Evolutionary conservation across 2,329 filamentous ascomycete genomes (phyloP), one percentile per base, ranked within the genome.

Genomic region (Trichoderma simmonsii): DNA sequence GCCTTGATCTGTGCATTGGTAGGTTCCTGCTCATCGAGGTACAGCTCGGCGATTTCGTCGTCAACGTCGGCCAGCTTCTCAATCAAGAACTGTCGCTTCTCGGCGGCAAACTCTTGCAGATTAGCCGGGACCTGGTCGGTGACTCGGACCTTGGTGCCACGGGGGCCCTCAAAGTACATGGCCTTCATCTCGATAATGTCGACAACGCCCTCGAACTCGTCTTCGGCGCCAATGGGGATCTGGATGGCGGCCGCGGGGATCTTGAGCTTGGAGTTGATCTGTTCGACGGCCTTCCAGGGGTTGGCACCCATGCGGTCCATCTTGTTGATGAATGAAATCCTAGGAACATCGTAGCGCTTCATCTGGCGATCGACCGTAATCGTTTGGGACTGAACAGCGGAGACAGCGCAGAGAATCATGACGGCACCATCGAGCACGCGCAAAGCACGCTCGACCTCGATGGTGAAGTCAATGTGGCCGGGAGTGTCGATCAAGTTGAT

Each of bases 281-380:
- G 95, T 54, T 99, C 95, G 71, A 99, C 91, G 9, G 94, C 95
- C 84, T 97, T 98, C 90, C 95, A 99, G 9, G 96, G 96, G 81
- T 99, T 98, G 75, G 96, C 93, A 73, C 96, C 96, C 92, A 98
- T 98, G 75, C 96, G 92, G 80, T 99, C 96, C 95, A 99, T 98
- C 88, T 99, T 99, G 86, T 99, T 99, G 81, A 99, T 90, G 79
- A 99, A 99, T 70, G 93, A 97, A 81, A 99, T 91, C 77, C 96
- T 89, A 73, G 96, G 96, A 74, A 99, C 91, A 80, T 98, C 95
- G 87, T 99, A 99, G 77, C 96, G 91, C 86, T 94, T 93, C 96
- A 99, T 99, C 85, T 99, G 96, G 77, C 96, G 90, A 82, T 99
- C 95, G 75, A 99, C 96, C 1, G 96, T 99, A 77, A 98, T 98